These are phyloP conservation scores for Closterium sp. DNA, from an alignment of 139 green algal genomes.

Conservation along the genomic window DNA sequence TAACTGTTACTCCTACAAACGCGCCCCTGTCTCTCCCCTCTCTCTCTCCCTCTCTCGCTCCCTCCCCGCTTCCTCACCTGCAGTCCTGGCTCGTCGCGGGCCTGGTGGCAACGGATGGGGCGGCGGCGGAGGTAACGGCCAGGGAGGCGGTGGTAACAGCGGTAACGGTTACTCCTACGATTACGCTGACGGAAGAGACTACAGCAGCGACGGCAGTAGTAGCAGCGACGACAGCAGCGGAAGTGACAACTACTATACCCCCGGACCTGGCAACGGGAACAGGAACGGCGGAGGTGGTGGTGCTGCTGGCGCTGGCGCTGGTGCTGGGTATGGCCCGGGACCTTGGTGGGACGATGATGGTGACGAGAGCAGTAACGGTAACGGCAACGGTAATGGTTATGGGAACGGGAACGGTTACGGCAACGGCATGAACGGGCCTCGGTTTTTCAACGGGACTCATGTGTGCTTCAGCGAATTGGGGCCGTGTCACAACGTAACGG, in stretches of 20 bases:
- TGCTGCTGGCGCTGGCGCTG: not conserved
- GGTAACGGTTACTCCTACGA: not conserved
- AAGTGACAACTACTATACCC: not conserved
- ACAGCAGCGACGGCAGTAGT: not conserved
- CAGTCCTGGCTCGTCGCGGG: not conserved
- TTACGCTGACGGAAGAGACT: not conserved
- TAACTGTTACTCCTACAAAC: too few relatives aligned
- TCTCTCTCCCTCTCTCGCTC: not conserved
- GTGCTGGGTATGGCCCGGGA: not conserved
- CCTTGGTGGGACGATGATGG: not conserved
- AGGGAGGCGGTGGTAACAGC: not conserved
- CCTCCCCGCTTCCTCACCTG: not conserved
- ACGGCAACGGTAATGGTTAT: not conserved
- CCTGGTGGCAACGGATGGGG: not conserved
- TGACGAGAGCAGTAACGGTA: not conserved
- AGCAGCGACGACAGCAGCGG: not conserved
- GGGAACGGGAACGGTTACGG: too few relatives aligned
- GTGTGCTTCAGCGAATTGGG: not conserved
- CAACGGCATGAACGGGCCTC: not conserved
- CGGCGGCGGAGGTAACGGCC: not conserved
- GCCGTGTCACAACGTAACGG: not conserved
- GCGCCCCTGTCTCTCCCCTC: not conserved
- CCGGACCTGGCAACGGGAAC: not conserved
- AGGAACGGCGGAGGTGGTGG: not conserved
- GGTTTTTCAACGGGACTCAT: not conserved